phyloP scores from a whole-genome alignment of 1,284 basidiomycete genomes.

The Pseudozyma tsukubaensis region DNA sequence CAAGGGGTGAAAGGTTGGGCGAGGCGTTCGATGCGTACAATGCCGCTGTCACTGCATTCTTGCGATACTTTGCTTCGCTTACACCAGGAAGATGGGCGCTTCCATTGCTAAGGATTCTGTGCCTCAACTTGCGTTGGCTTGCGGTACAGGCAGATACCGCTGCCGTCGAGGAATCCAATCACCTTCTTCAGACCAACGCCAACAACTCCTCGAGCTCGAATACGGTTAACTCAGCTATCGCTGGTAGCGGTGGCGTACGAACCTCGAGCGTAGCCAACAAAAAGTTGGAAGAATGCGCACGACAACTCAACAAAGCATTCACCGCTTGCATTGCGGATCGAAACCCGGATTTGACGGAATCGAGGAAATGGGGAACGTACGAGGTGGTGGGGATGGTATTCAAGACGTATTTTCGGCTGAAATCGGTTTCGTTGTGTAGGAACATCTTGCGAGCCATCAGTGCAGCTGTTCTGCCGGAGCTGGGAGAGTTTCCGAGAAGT shows the following conservation, averaged over 20 bases:
- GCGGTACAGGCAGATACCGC: slow-evolving; percentile 56
- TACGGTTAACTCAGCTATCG: slow-evolving; percentile 9
- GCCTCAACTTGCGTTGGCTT: slow-evolving; percentile 57
- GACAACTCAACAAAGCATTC: slow-evolving; percentile 91
- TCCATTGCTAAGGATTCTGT: slow-evolving; percentile 53
- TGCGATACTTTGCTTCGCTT: slow-evolving; percentile 54
- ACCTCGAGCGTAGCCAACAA: slow-evolving; percentile 60
- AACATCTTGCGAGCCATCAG: slow-evolving; percentile 90
- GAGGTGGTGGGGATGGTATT: slow-evolving; percentile 90
- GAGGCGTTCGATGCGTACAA: slow-evolving; percentile 59
- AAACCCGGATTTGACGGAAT: slow-evolving; percentile 75
- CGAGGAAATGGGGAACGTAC: slow-evolving; percentile 91
- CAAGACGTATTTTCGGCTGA: slow-evolving; percentile 95
- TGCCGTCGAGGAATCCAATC: slow-evolving; percentile 9
- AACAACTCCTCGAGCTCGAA: not conserved
- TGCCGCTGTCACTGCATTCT: slow-evolving; percentile 42
- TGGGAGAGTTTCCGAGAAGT: slow-evolving; percentile 80
- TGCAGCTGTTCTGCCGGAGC: slow-evolving; percentile 85
- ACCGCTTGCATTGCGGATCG: slow-evolving; percentile 89
- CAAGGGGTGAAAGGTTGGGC: slow-evolving; percentile 28
- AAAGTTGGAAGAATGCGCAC: slow-evolving; percentile 88
- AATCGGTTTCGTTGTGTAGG: slow-evolving; percentile 88
- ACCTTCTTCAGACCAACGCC: not conserved
- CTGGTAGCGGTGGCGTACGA: slow-evolving; percentile 10
- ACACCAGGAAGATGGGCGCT: slow-evolving; percentile 61